Conservation (phyloP, 495 filamentous ascomycete genomes). For the Penicillium pulvis region DNA sequence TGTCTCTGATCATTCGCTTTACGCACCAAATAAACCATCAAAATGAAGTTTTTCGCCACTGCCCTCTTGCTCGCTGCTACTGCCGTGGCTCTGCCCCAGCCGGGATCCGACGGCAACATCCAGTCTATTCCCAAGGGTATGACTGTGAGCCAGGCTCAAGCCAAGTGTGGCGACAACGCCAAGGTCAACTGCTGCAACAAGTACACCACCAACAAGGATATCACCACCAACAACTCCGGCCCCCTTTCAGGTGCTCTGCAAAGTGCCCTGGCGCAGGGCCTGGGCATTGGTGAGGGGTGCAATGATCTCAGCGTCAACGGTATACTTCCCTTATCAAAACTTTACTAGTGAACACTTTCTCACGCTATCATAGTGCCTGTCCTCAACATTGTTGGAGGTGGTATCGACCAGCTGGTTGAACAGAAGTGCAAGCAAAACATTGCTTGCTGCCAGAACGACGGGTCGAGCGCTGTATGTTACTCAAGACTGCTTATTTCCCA, state of each 20-base stretch:
- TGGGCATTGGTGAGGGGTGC: conserved; percentile 35
- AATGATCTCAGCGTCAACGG: conserved; percentile 28
- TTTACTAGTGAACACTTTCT: neutral
- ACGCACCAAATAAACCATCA: conserved; percentile 20
- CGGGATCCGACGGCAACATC: conserved; percentile 16
- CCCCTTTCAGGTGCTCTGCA: conserved; percentile 24
- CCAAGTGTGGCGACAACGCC: conserved; percentile 5
- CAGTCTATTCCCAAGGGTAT: neutral
- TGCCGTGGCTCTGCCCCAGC: conserved; percentile 29
- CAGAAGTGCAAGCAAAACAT: conserved; percentile 51
- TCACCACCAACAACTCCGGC: conserved; percentile 20
- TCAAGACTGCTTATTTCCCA: neutral
- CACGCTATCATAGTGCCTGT: conserved; percentile 16
- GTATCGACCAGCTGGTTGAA: conserved; percentile 37
- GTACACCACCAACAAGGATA: conserved; percentile 35
- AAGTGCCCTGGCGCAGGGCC: conserved; percentile 27
- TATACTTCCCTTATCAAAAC: neutral
- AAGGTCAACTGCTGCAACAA: conserved; percentile 30
- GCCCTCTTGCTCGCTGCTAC: conserved; percentile 35
- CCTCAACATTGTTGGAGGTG: conserved; percentile 29
- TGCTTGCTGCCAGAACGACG: conserved; percentile 50
- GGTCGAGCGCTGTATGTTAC: conserved; percentile 30
- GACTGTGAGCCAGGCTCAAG: neutral
- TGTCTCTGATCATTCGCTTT: conserved; percentile 2
- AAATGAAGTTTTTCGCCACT: conserved; percentile 41